A percentile compares a stretch with the other conserved stretches of the same genome.
These are phyloP conservation scores for Nigrospora sphaerica DNA, from an alignment of 2,329 filamentous ascomycete species.

Conservation along the genomic window DNA sequence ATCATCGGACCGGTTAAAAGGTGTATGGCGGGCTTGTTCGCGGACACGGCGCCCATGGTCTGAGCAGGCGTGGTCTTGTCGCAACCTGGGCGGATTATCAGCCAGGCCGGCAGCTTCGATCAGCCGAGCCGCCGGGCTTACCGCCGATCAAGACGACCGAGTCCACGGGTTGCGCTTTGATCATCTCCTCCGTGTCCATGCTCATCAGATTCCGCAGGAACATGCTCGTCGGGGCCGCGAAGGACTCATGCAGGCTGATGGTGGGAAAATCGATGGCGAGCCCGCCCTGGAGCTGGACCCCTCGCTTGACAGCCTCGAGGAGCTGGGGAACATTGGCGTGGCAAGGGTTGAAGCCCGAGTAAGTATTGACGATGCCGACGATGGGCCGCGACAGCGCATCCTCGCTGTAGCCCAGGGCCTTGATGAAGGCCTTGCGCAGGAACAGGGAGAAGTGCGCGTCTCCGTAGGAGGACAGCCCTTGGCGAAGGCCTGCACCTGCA, in stretches of 20 bases:
- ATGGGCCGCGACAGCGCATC: conserved; percentile 64
- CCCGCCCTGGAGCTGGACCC: conserved; percentile 59
- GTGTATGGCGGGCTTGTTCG: conserved; percentile 64
- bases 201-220: conserved; percentile 68
- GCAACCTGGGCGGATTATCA: conserved; percentile 40
- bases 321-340: conserved; percentile 67
- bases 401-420: conserved; percentile 66
- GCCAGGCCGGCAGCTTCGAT: background rate
- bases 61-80: conserved; percentile 71
- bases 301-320: conserved; percentile 62
- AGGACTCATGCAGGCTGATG: conserved; percentile 64
- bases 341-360: conserved; percentile 67
- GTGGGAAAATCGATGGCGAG: conserved; percentile 68
- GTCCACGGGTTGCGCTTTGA: conserved; percentile 63
- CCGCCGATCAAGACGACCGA: conserved; percentile 61
- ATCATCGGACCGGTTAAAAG: conserved; percentile 70
- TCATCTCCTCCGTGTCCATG: conserved; percentile 78
- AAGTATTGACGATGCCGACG: conserved; percentile 69
- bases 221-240: conserved; percentile 68
- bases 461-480: conserved; percentile 61
- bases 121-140: conserved; percentile 19
- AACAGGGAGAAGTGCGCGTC: conserved; percentile 71
- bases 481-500: conserved; percentile 46
- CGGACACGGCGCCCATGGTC: conserved; percentile 68
- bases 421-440: conserved; percentile 70